Base-by-base conservation (phyloP, 2,329 filamentous ascomycete species). In the Botryotinia calthae region DNA sequence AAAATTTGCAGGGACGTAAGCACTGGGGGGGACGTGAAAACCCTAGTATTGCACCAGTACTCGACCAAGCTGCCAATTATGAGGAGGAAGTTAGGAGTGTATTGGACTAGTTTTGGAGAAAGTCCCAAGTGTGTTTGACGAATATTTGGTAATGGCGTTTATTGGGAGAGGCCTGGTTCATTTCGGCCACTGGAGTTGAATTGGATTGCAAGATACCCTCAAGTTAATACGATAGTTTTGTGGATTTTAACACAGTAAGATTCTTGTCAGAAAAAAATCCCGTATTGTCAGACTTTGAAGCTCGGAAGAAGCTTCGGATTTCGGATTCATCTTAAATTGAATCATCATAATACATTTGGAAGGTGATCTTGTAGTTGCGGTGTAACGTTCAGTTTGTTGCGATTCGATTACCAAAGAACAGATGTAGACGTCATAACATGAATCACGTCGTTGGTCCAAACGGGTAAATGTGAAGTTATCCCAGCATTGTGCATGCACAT, bases 1-100 rank as follows among this genome's bases (percentile, higher is more conserved):
- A 70, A 18, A 37, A 28, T 18, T 64, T 42, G 40, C 31, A 63
- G 46, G 54, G n/a, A 54, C 64, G 64, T 48, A 77, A 75, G 51
- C n/a, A 74, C 1, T 79, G 78, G 78, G 71, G 69, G 42, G 72
- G 74, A 37, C 34, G 40, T 10, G 71, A 73, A 20, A 76, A 64
- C 7, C 59, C 58, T n/a, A 77, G 72, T 56, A 73, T 80, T 20
- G 73, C 77, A 44, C 65, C 51, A 14, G 74, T 78, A 62, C 70
- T 78, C 34, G 76, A 79, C 59, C 65, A 76, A 34, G 73, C 78
- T 20, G 74, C 77, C 46, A 78, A 76, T 20, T 79, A 79, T 54
- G 76, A 78, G 25, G 76, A 77, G 16, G 77, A 80, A 65, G 73
- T 76, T 46, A 66, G 48, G 61, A 25, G 58, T 73, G 72, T 56